Conservation (phyloP, 129 eudicot species). For the Flaveria robusta region DNA sequence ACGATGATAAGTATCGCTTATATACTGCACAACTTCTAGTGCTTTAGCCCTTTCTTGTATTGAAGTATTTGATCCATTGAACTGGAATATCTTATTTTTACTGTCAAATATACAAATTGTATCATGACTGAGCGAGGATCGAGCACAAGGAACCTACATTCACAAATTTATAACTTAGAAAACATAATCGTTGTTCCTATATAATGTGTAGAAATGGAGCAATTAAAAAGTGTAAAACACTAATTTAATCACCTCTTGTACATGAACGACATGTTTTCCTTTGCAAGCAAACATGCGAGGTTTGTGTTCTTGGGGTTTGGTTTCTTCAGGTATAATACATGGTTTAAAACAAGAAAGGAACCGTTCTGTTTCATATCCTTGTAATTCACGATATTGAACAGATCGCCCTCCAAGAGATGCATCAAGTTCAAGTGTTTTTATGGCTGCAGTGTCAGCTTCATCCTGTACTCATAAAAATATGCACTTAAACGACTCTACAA, state of each 20-base stretch:
- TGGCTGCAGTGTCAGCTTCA: constrained; percentile 27
- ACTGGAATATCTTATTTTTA: constrained; percentile 77
- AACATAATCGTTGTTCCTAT: constrained; percentile 7
- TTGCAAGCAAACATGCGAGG: constrained; percentile 67
- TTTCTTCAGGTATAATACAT: constrained; percentile 67
- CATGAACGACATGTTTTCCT: constrained; percentile 89
- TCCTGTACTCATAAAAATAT: constrained; percentile 17
- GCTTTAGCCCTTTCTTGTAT: constrained; percentile 97
- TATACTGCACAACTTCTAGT: constrained; percentile 83
- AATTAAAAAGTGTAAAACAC: not conserved
- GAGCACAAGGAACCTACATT: constrained; percentile 75
- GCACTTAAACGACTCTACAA: not conserved
- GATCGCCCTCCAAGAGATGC: constrained; percentile 69
- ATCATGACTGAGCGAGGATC: constrained; percentile 90
- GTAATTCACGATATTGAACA: constrained; percentile 89
- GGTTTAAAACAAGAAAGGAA: constrained; percentile 82
- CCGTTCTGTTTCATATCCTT: constrained; percentile 77
- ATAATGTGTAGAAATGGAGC: constrained; percentile 19
- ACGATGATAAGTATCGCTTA: constrained; percentile 76
- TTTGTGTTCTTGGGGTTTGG: constrained; percentile 62
- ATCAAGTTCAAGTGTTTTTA: constrained; percentile 70
- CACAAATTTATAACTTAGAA: constrained; percentile 6
- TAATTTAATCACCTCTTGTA: constrained; percentile 67
- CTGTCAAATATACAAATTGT: constrained; percentile 72
- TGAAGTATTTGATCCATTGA: constrained; percentile 78